These are phyloP conservation scores for Hymenoscyphus linearis DNA, from an alignment of 2,329 filamentous ascomycete species.

Conservation along the genomic window DNA sequence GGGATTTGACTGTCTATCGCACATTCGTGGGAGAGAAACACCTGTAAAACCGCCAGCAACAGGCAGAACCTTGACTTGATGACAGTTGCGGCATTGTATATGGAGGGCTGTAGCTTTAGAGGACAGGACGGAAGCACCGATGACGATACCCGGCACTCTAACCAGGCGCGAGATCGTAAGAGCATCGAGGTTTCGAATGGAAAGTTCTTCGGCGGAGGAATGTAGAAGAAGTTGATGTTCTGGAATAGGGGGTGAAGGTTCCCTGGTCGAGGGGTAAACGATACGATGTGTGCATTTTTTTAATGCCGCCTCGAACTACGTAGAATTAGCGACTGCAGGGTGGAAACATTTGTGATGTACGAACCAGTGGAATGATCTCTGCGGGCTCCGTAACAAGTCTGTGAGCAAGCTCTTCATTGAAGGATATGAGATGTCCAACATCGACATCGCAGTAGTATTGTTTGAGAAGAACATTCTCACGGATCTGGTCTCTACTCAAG, in stretches of 20 bases:
- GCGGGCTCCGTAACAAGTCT: constrained; percentile 82
- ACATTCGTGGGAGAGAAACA: constrained; percentile 76
- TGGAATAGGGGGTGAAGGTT: constrained; percentile 61
- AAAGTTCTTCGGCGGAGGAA: constrained; percentile 83
- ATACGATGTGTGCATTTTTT: constrained; percentile 91
- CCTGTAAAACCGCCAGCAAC: constrained; percentile 84
- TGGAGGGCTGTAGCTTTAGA: constrained; percentile 87
- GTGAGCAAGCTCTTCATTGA: constrained; percentile 92
- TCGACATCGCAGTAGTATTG: constrained; percentile 96
- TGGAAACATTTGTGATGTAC: constrained; percentile 26
- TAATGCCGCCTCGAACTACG: constrained; percentile 82
- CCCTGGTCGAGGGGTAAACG: constrained; percentile 71
- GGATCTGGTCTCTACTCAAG: constrained; percentile 73
- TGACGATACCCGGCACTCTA: constrained; percentile 93
- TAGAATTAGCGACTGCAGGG: constrained; percentile 2
- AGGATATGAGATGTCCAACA: constrained; percentile 90
- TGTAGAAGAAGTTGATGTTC: constrained; percentile 94
- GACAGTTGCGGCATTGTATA: constrained; percentile 85
- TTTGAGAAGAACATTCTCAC: constrained; percentile 89
- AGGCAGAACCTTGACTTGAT: constrained; percentile 62
- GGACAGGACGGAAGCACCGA: constrained; percentile 92
- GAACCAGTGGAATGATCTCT: constrained; percentile 85
- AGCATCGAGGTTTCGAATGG: constrained; percentile 90
- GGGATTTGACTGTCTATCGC: constrained; percentile 57
- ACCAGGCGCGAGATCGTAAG: constrained; percentile 92